Conservation (phyloP, 257 asterid species). For the Plantago ovata region DNA sequence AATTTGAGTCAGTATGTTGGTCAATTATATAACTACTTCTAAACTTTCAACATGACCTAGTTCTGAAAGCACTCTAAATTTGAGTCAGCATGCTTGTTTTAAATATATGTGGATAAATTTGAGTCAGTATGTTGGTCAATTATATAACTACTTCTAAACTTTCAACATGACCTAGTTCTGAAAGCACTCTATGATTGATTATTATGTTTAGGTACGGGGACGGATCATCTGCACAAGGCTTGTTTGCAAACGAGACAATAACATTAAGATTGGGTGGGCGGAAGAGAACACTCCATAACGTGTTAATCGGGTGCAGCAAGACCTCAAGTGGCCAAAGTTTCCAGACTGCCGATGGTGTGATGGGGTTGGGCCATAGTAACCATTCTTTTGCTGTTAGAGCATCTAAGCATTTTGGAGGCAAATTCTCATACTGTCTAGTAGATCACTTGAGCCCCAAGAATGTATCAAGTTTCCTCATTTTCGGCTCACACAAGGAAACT, state of each 20-base stretch:
- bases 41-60: background rate
- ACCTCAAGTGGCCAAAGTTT: slow-evolving; percentile 32
- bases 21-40: background rate
- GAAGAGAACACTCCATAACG: slow-evolving; percentile 27
- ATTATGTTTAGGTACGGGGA: slow-evolving; percentile 41
- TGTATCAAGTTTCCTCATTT: slow-evolving; percentile 41
- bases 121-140: too few species aligned
- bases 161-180: background rate
- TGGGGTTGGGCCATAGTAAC: slow-evolving; percentile 58
- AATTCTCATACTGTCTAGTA: slow-evolving; percentile 59
- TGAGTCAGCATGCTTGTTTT: too few species aligned
- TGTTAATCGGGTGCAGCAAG: slow-evolving; percentile 48
- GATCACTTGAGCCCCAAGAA: slow-evolving; percentile 52
- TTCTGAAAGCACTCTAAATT: background rate
- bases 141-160: background rate
- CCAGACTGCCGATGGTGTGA: slow-evolving; percentile 38
- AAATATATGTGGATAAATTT: too few species aligned
- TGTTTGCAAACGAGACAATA: slow-evolving; percentile 45
- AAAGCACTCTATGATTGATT: background rate
- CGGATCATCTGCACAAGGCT: slow-evolving; percentile 43
- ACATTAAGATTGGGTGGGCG: slow-evolving; percentile 34
- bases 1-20: too few species aligned
- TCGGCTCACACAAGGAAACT: slow-evolving; percentile 29
- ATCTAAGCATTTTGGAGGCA: slow-evolving; percentile 36
- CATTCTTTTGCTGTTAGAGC: slow-evolving; percentile 42